Percentiles rank a stretch among this genome's conserved stretches.
phyloP scores from a whole-genome alignment of 106 monocot species.

The Posidonia australis region DNA sequence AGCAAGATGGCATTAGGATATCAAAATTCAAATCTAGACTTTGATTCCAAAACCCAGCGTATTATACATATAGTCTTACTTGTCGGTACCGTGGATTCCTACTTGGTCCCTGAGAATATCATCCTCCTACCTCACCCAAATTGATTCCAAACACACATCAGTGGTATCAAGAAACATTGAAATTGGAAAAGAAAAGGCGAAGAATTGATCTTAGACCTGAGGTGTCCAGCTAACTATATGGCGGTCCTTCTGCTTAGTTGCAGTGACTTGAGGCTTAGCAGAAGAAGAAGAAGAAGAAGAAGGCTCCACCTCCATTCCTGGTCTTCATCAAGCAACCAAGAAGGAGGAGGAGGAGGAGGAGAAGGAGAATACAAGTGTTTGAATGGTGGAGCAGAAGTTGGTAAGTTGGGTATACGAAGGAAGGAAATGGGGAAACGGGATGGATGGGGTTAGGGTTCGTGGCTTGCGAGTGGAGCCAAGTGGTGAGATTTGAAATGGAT shows the following conservation, averaged over 20 bases:
- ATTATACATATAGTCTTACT: slow-evolving; percentile 24
- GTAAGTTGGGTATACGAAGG: too few relatives aligned
- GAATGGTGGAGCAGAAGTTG: too few relatives aligned
- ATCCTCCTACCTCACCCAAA: slow-evolving; percentile 77
- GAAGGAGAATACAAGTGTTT: not conserved
- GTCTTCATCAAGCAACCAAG: too few relatives aligned
- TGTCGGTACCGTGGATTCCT: slow-evolving; percentile 43
- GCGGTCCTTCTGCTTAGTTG: slow-evolving; percentile 23
- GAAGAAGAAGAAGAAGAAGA: not conserved
- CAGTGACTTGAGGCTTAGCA: not conserved
- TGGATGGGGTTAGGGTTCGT: not conserved
- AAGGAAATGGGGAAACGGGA: not conserved
- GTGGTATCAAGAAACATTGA: too few relatives aligned
- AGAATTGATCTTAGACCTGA: too few relatives aligned
- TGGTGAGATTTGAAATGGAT: not conserved
- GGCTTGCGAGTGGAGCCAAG: slow-evolving; percentile 7
- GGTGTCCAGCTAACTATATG: slow-evolving; percentile 52
- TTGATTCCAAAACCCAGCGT: too few relatives aligned
- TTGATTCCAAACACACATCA: too few relatives aligned
- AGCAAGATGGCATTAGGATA: not conserved
- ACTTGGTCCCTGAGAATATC: slow-evolving; percentile 60
- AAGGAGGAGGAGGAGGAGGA: not conserved
- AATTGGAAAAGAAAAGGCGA: too few relatives aligned
- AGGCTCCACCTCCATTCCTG: not conserved
- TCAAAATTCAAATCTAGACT: slow-evolving; percentile 2